Evolutionary conservation across 1,284 basidiomycete genomes (phyloP), one percentile per base, ranked within the genome.

Genomic region (Rhizoctonia solani): DNA sequence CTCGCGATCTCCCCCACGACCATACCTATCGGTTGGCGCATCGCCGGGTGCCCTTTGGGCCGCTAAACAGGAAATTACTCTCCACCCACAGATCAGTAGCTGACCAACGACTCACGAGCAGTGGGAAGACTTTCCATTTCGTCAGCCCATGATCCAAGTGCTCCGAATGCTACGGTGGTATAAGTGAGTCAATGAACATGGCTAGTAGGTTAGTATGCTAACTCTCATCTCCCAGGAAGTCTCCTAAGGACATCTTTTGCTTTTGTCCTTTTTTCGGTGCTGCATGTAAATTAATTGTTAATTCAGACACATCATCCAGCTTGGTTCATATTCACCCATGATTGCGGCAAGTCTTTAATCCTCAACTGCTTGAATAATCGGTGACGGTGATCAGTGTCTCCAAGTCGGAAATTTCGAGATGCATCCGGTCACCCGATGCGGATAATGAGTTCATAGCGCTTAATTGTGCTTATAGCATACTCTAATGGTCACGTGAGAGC

Each of bases 81-180:
- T 67, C 56, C 25, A 54, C n/a, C 23, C 61, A 69, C 52, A 25
- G 23, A 44, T 16, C 68, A 61, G 21, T 66, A 66, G 54, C 50
- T 69, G 34, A 53, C 55, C 30, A 54, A 53, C 39, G 69, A 81
- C 93, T 81, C 79, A 95, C 94, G 94, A 75, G 92, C 93, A 73
- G 86, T 88, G 25, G 94, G 94, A 69, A 97, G 82, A 46, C 83
- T 74, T 70, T 95, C 93, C 91, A 95, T 93, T 77, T 96, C 94
- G 76, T 96, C 94, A n/a, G 95, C 94, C 94, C 94, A 97, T 75
- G 92, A 94, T 75, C 93, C 93, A 66, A 91, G 79, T 69, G 86
- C 90, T 92, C n/a, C n/a, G n/a, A n/a, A n/a, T n/a, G n/a, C n/a
- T n/a, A n/a, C n/a, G n/a, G n/a, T n/a, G n/a, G n/a, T n/a, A n/a